These are phyloP conservation scores for Pyrenophora tritici-repentis DNA, from an alignment of 2,329 filamentous ascomycete species.

Conservation along the genomic window DNA sequence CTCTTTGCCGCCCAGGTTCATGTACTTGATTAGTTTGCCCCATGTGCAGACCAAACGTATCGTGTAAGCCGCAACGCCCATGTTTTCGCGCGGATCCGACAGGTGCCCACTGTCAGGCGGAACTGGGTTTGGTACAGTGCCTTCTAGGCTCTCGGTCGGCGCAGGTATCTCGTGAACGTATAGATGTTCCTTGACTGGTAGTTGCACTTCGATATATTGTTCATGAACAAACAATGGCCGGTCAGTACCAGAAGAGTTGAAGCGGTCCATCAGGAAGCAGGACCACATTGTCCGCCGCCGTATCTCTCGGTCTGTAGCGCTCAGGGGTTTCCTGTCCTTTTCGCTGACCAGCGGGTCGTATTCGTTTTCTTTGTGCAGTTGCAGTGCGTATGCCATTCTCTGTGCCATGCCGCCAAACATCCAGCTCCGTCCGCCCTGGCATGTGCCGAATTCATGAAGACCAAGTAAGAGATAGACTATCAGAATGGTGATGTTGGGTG, in stretches of 20 bases:
- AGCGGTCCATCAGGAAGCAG: constrained; percentile 95
- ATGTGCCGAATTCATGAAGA: constrained; percentile 94
- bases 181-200: constrained; percentile 87
- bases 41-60: constrained; percentile 84
- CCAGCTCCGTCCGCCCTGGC: constrained; percentile 95
- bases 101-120: constrained; percentile 67
- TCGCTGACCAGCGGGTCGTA: constrained; percentile 74
- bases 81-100: constrained; percentile 74
- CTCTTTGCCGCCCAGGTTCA: constrained; percentile 88
- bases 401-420: constrained; percentile 93
- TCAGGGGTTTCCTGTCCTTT: constrained; percentile 67
- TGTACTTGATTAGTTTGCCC: constrained; percentile 86
- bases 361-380: constrained; percentile 89
- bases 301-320: constrained; percentile 92
- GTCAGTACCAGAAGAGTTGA: constrained; percentile 94
- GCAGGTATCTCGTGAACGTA: constrained; percentile 92
- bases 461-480: constrained; percentile 88
- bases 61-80: constrained; percentile 92
- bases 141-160: constrained; percentile 80
- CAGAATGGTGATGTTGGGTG: constrained; percentile 93
- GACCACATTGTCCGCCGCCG: constrained; percentile 96
- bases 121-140: constrained; percentile 67
- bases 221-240: constrained; percentile 90
- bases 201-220: constrained; percentile 83
- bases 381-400: constrained; percentile 94